Evolutionary conservation across 2,329 filamentous ascomycete species (phyloP).

Genomic region (Ceratocystis variospora): DNA sequence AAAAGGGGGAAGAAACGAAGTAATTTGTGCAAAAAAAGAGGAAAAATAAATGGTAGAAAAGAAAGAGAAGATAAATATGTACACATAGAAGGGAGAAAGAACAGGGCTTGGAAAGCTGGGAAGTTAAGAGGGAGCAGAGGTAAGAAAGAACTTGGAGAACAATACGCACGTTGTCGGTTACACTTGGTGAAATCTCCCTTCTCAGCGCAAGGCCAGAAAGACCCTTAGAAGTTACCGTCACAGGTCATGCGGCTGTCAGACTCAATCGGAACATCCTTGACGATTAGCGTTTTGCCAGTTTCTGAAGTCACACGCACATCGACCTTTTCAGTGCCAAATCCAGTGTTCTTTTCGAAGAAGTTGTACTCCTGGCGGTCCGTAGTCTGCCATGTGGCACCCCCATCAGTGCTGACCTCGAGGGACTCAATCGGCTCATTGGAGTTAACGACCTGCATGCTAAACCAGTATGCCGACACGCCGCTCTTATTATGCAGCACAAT

Average conservation of each 20-base stretch:
- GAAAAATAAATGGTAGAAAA: neutral
- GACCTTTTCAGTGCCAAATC: slow-evolving; percentile 41
- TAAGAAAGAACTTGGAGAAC: neutral
- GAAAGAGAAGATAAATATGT: neutral
- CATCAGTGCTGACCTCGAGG: slow-evolving; percentile 48
- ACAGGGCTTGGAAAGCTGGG: neutral
- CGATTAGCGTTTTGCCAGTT: slow-evolving; percentile 36
- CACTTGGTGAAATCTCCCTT: too few relatives aligned
- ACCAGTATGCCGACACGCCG: slow-evolving; percentile 32
- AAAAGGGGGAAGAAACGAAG: neutral
- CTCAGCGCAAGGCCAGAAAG: neutral
- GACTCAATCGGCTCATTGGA: slow-evolving; percentile 41
- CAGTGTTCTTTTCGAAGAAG: slow-evolving; percentile 46
- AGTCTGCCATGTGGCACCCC: slow-evolving; percentile 43
- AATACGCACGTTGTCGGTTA: too few relatives aligned
- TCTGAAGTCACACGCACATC: slow-evolving; percentile 42
- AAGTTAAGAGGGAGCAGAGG: too few relatives aligned
- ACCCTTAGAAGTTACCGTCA: slow-evolving; percentile 25
- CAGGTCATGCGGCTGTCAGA: slow-evolving; percentile 25
- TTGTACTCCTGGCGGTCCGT: slow-evolving; percentile 43
- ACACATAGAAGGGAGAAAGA: neutral
- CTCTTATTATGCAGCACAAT: slow-evolving; percentile 33
- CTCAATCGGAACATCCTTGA: slow-evolving; percentile 36
- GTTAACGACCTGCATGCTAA: slow-evolving; percentile 46
- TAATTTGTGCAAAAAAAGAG: neutral